A percentile compares a stretch with the other conserved stretches of the same genome.
Conservation (phyloP, 2,329 filamentous ascomycete species). For the Seiridium unicorne region DNA sequence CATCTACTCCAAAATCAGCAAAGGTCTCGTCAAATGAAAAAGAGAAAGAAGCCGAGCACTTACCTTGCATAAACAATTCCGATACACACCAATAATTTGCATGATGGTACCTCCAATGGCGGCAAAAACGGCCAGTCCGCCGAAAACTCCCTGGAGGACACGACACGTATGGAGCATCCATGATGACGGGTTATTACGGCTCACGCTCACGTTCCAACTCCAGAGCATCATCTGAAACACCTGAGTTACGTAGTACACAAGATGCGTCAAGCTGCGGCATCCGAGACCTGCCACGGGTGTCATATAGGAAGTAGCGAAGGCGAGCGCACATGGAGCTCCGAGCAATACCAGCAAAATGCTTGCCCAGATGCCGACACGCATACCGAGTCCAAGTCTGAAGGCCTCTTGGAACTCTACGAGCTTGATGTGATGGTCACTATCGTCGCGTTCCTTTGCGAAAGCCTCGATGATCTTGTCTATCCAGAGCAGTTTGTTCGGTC, state of each 20-base stretch:
- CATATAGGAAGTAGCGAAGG: slow-evolving; percentile 31
- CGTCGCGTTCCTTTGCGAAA: slow-evolving; percentile 8
- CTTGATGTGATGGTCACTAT: slow-evolving; percentile 4
- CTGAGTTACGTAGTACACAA: slow-evolving; percentile 31
- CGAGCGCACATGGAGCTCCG: slow-evolving; percentile 24
- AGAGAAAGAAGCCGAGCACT: too few species aligned
- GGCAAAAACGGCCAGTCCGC: background rate
- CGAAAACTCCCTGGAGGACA: background rate
- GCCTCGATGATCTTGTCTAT: slow-evolving; percentile 17
- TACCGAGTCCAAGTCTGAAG: slow-evolving; percentile 27
- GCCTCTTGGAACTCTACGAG: slow-evolving; percentile 15
- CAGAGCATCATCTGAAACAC: slow-evolving; percentile 27
- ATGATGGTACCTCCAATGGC: background rate
- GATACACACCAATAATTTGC: background rate
- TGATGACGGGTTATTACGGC: background rate
- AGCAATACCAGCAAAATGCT: slow-evolving; percentile 15
- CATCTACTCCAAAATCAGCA: background rate
- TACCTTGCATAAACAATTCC: slow-evolving; percentile 4
- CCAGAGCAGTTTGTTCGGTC: slow-evolving; percentile 10
- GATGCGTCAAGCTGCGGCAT: slow-evolving; percentile 30
- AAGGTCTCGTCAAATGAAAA: background rate
- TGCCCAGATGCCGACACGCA: slow-evolving; percentile 16
- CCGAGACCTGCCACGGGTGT: slow-evolving; percentile 29
- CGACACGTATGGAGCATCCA: background rate
- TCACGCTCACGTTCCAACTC: slow-evolving; percentile 5